Evolutionary conservation across 2,329 filamentous ascomycete species (phyloP), one percentile per base, ranked within the genome.

Genomic region (Escovopsis weberi): DNA sequence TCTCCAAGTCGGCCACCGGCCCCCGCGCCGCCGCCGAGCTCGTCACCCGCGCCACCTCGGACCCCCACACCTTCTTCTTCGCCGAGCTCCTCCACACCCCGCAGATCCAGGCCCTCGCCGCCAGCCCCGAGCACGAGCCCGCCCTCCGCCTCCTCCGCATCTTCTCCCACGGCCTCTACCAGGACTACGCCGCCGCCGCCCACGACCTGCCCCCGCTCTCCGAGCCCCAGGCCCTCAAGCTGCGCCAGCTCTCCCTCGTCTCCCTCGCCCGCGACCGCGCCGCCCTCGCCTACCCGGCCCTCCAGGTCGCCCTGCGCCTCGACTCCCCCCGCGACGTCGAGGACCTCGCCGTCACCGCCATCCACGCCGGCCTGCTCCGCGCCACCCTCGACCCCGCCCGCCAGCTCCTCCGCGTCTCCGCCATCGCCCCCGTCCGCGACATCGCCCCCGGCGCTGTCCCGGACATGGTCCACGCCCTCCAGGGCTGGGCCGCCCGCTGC

Each of bases 141-240:
- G 65, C 85, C 61, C 70, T 91, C 40, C 75, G 68, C 2, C 72
- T 94, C 12, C 80, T 98, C 37, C 74, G 88, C 61, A 80, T 93
- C 54, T 98, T 98, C 64, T 85, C 87, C 45, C 86, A 91, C 70
- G 91, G 89, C 47, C 94, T 86, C 46, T 95, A 86, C 69, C 67
- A 74, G 46, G 75, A 81, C 52, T 23, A 23, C 23, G 23, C 23
- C 23, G 23, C 51, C 19, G 47, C 48, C 23, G 58, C 62, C n/a
- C 43, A 60, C 18, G 52, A 53, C 48, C 78, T 95, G 3, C 91
- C 89, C 2, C 48, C 69, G 7, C 76, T 98, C 39, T 81, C 74
- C 57, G 70, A 76, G 1, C 68, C 75, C 42, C 91, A 98, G 66
- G 65, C 70, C 37, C 73, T 80, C 49, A 98, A 98, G 66, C 82